Conservation (phyloP, 2,329 filamentous ascomycete species). For the Botrytis squamosa region DNA sequence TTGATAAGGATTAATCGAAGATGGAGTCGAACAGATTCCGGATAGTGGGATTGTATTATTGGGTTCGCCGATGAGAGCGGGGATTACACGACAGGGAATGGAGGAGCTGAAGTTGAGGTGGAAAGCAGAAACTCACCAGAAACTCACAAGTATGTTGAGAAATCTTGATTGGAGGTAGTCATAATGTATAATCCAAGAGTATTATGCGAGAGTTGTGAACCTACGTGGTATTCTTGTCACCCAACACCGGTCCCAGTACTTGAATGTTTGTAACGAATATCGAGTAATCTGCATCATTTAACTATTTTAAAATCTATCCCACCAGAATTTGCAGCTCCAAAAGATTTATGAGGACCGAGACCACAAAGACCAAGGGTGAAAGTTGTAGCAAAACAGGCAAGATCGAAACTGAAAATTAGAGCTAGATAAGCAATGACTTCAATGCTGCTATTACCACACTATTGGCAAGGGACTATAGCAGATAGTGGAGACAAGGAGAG, state of each 20-base stretch:
- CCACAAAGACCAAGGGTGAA: slow-evolving; percentile 74
- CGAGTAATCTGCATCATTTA: not conserved
- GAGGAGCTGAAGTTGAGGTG: not conserved
- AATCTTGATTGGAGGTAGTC: not conserved
- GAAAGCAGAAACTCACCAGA: not conserved
- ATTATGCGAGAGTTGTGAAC: not conserved
- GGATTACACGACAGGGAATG: not conserved
- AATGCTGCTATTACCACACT: not conserved
- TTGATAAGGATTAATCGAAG: not conserved
- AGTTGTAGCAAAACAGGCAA: slow-evolving; percentile 78
- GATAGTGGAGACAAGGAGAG: slow-evolving; percentile 62
- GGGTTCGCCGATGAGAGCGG: too few relatives aligned
- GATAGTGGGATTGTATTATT: not conserved
- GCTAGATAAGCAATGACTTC: slow-evolving; percentile 58
- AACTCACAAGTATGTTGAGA: not conserved
- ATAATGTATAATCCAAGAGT: not conserved
- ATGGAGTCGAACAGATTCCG: not conserved
- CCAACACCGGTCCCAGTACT: not conserved
- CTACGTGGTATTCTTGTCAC: fast-evolving
- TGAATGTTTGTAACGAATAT: not conserved
- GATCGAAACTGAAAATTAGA: slow-evolving; percentile 78
- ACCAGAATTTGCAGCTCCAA: slow-evolving; percentile 70
- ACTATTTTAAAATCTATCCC: slow-evolving; percentile 50
- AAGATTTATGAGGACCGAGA: slow-evolving; percentile 72
- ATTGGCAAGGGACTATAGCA: slow-evolving; percentile 14